Base-by-base conservation (phyloP, 345 rosid species). In the Eucalyptus pumila region DNA sequence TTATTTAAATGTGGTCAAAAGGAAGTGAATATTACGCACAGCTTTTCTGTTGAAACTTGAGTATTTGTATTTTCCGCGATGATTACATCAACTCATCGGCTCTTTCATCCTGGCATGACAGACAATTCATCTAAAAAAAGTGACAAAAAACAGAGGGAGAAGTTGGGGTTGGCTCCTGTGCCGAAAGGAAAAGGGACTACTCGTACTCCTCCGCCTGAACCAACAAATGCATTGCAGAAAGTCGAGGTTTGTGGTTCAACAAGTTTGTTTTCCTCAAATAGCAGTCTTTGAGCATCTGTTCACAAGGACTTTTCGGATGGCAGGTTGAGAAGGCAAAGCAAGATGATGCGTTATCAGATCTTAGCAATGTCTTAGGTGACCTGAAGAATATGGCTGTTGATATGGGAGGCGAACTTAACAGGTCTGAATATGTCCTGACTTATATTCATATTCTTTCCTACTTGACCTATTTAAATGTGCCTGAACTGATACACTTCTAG, bases 371-470 rank as follows among this genome's bases (percentile, higher is more conserved):
- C 50, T 87, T 97, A 93, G 99, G 99, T 54, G 98, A 98, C 87
- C 92, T 98, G 88, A 98, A 97, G 93, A 93, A 91, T 86, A 98
- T 98, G 99, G 99, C 99, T 45, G 89, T 93, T 49, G 99, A 96
- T 89, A 96, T 98, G 99, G 99, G 99, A 91, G 60, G 92, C 40
- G 99, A 98, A 91, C 92, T 98, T 86, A 93, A 96, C 87, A 95
- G 94, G 99, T 97, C 23, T 50, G 94, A 88, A 80, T 80, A 40
- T 30, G 32, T 45, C 27, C 48, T 85, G n/a, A 69, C 42, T 86
- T 17, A 56, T 86, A 51, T 88, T 40, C 60, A 14, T 69, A 19
- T 34, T 34, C 83, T 49, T 49, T 27, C 11, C 17, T 54, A 87
- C 49, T n/a, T 9, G 40, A 69, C 42, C 42, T 16, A 32, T 16